Percentiles rank a stretch among this genome's conserved stretches.
These are phyloP conservation scores for Plasmodium inui DNA, from an alignment of 169 alveolate species.

Conservation along the genomic window DNA sequence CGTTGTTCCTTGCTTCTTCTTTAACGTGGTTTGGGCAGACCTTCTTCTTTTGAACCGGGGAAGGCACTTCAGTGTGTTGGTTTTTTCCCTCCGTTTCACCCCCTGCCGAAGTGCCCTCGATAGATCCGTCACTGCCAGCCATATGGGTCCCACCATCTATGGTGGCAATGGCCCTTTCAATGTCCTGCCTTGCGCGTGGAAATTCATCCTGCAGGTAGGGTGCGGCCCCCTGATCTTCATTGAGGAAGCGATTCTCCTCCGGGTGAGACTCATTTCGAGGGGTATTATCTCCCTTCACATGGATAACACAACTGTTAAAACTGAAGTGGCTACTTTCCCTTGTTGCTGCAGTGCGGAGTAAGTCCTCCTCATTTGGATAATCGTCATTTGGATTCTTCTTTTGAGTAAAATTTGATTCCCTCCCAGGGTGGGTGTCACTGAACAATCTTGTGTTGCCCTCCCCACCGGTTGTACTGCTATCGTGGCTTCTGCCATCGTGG, in stretches of 20 bases:
- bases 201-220: not conserved
- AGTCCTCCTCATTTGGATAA: not conserved
- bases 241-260: not conserved
- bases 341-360: not conserved
- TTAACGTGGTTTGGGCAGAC: not conserved
- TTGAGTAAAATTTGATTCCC: not conserved
- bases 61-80: not conserved
- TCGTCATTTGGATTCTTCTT: not conserved
- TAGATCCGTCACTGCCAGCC: not conserved
- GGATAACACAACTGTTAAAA: not conserved
- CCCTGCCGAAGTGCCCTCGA: not conserved
- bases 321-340: not conserved
- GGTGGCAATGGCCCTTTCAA: not conserved
- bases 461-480: not conserved
- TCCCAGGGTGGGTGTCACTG: not conserved
- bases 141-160: not conserved
- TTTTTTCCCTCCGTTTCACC: not conserved
- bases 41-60: not conserved
- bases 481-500: not conserved
- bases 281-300: not conserved
- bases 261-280: not conserved
- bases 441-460: not conserved
- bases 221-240: not conserved
- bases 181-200: not conserved
- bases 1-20: not conserved